Conservation (phyloP, 768 basidiomycete genomes). For the Rhizopogon vesiculosus region DNA sequence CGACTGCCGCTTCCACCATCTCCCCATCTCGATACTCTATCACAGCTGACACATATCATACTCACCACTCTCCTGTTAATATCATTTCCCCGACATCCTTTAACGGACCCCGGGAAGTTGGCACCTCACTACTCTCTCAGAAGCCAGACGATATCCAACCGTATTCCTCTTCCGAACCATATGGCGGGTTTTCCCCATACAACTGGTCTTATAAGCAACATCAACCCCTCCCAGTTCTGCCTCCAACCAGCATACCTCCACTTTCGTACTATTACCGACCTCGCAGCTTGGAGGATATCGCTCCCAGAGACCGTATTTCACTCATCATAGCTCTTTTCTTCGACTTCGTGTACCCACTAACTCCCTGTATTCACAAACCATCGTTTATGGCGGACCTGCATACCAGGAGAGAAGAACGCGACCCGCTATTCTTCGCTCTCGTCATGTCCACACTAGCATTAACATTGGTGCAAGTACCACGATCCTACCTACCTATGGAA, state of each 20-base stretch:
- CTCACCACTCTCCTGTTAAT: slow-evolving; percentile 42
- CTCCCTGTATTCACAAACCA: slow-evolving; percentile 87
- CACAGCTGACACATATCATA: slow-evolving; percentile 62
- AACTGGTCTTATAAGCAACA: slow-evolving; percentile 72
- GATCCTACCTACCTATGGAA: slow-evolving; percentile 86
- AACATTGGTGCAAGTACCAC: slow-evolving; percentile 84
- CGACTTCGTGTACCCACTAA: slow-evolving; percentile 90
- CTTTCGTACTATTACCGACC: slow-evolving; percentile 72
- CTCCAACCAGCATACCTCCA: slow-evolving; percentile 45
- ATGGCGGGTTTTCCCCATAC: slow-evolving; percentile 60
- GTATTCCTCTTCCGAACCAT: slow-evolving; percentile 44
- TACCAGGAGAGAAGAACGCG: slow-evolving; percentile 73
- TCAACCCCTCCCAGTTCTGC: slow-evolving; percentile 38
- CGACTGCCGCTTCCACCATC: slow-evolving; percentile 34
- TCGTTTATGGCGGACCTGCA: slow-evolving; percentile 90
- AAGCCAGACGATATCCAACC: slow-evolving; percentile 41
- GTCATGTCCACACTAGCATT: slow-evolving; percentile 88
- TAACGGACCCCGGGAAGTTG: slow-evolving; percentile 34
- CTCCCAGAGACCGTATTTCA: slow-evolving; percentile 74
- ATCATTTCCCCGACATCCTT: slow-evolving; percentile 30
- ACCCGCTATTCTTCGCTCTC: slow-evolving; percentile 86
- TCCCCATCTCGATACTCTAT: slow-evolving; percentile 71
- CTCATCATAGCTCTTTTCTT: slow-evolving; percentile 88
- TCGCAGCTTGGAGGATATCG: slow-evolving; percentile 75
- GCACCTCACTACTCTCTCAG: slow-evolving; percentile 28